A percentile compares a stretch with the other conserved stretches of the same genome.
phyloP scores from a whole-genome alignment of 2,329 filamentous ascomycete genomes.

The Claviceps capensis region DNA sequence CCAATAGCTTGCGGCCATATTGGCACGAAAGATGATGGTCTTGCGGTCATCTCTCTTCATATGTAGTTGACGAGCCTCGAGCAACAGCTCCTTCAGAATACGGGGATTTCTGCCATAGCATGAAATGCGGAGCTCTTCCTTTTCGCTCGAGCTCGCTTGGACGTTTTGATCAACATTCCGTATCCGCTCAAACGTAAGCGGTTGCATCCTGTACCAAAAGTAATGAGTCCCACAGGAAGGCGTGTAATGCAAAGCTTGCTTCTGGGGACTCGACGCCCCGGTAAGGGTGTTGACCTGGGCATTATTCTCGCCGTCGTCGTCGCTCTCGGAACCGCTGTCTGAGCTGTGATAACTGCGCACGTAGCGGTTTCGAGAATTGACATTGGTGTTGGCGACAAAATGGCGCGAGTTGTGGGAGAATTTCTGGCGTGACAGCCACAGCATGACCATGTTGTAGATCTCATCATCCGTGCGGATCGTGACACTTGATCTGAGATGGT shows the following conservation, averaged over 20 bases:
- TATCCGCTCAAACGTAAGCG: slow-evolving; percentile 43
- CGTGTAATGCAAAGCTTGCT: slow-evolving; percentile 45
- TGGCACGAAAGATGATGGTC: slow-evolving; percentile 52
- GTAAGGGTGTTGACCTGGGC: slow-evolving; percentile 12
- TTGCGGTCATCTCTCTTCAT: slow-evolving; percentile 44
- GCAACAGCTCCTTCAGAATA: slow-evolving; percentile 47
- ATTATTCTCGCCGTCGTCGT: slow-evolving; percentile 30
- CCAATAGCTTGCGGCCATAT: slow-evolving; percentile 37
- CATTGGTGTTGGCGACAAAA: slow-evolving; percentile 51
- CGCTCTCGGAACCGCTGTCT: slow-evolving; percentile 20
- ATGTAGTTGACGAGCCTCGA: slow-evolving; percentile 42
- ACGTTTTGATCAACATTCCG: slow-evolving; percentile 29
- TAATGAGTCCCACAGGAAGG: slow-evolving; percentile 53
- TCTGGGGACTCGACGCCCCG: slow-evolving; percentile 16
- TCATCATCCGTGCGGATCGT: slow-evolving; percentile 57
- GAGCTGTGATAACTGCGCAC: slow-evolving; percentile 32
- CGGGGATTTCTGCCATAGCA: slow-evolving; percentile 48
- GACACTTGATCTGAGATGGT: slow-evolving; percentile 50
- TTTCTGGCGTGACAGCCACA: slow-evolving; percentile 49
- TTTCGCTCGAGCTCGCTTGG: slow-evolving; percentile 30
- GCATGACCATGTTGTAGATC: slow-evolving; percentile 59
- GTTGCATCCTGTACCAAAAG: slow-evolving; percentile 50
- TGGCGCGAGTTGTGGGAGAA: slow-evolving; percentile 46
- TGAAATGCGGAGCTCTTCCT: slow-evolving; percentile 45
- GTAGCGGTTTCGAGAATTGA: slow-evolving; percentile 38